These are phyloP conservation scores for Cyclotella atomus DNA, from an alignment of 108 stramenopile genomes.

Conservation along the genomic window DNA sequence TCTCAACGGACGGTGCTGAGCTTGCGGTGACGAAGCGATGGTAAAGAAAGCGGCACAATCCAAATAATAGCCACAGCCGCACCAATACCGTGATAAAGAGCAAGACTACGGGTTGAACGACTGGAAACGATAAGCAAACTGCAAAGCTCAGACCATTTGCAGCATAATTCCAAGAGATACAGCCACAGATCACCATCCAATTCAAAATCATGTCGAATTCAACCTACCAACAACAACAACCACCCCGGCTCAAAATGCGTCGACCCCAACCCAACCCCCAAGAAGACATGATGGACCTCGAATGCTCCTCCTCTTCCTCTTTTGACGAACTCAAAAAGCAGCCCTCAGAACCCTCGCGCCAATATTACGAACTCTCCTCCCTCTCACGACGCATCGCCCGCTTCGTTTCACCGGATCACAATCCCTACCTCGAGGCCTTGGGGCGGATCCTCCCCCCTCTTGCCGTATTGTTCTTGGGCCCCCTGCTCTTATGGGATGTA, in stretches of 20 bases:
- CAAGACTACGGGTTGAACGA: too few relatives aligned
- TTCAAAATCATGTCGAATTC: background rate
- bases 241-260: background rate
- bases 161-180: too few relatives aligned
- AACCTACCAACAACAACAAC: background rate
- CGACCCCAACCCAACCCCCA: constrained; percentile 4
- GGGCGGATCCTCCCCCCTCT: background rate
- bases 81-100: too few relatives aligned
- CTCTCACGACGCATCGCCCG: background rate
- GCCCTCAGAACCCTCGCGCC: background rate
- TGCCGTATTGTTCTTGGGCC: background rate
- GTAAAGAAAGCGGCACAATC: too few relatives aligned
- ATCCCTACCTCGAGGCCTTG: constrained; percentile 1
- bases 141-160: too few relatives aligned
- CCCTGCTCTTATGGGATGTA: constrained; percentile 2
- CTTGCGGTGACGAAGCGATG: too few relatives aligned
- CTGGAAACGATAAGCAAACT: too few relatives aligned
- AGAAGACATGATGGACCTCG: constrained; percentile 1
- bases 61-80: too few relatives aligned
- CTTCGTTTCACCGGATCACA: background rate
- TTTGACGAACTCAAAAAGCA: background rate
- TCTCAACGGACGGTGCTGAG: too few relatives aligned
- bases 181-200: too few relatives aligned
- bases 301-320: background rate
- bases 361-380: background rate